Evolutionary conservation across 1,284 basidiomycete species (phyloP).

Genomic region (Exsudoporus floridanus): DNA sequence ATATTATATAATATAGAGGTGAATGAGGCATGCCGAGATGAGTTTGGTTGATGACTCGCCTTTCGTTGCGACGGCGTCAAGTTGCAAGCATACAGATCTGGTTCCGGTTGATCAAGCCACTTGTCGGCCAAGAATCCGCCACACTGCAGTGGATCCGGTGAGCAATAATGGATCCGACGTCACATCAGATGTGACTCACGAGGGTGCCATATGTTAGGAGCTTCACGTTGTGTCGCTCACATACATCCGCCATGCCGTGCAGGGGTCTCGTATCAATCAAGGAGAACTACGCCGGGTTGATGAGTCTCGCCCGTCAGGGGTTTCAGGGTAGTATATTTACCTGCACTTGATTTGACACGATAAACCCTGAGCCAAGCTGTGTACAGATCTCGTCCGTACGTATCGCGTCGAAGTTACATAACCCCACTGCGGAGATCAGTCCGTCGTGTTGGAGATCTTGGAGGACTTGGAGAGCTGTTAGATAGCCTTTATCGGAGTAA

Average conservation of each 20-base stretch:
- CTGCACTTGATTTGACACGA: constrained; percentile 83
- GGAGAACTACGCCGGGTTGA: constrained; percentile 58
- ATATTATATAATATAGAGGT: not conserved
- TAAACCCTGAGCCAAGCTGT: constrained; percentile 59
- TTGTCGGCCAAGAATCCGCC: constrained; percentile 78
- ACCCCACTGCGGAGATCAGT: constrained; percentile 63
- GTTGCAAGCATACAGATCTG: constrained; percentile 63
- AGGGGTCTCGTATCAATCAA: constrained; percentile 75
- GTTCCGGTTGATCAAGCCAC: constrained; percentile 68
- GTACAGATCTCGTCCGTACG: constrained; percentile 78
- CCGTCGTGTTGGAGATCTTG: constrained; percentile 61
- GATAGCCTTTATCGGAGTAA: constrained; percentile 68
- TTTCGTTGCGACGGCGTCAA: constrained; percentile 79
- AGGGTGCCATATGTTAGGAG: constrained; percentile 79
- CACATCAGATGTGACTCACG: constrained; percentile 41
- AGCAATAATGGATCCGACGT: constrained; percentile 2
- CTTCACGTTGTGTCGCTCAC: constrained; percentile 68
- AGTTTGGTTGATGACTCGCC: constrained; percentile 39
- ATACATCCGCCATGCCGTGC: constrained; percentile 74
- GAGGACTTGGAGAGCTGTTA: constrained; percentile 60
- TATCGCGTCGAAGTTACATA: constrained; percentile 79
- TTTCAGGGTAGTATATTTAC: constrained; percentile 38
- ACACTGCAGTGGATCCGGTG: constrained; percentile 49
- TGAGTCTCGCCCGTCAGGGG: constrained; percentile 12
- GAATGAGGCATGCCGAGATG: not conserved